Percentiles rank a stretch among this genome's conserved stretches.
Evolutionary conservation across 2,329 filamentous ascomycete genomes (phyloP).

Genomic region (Nigrospora sphaerica): DNA sequence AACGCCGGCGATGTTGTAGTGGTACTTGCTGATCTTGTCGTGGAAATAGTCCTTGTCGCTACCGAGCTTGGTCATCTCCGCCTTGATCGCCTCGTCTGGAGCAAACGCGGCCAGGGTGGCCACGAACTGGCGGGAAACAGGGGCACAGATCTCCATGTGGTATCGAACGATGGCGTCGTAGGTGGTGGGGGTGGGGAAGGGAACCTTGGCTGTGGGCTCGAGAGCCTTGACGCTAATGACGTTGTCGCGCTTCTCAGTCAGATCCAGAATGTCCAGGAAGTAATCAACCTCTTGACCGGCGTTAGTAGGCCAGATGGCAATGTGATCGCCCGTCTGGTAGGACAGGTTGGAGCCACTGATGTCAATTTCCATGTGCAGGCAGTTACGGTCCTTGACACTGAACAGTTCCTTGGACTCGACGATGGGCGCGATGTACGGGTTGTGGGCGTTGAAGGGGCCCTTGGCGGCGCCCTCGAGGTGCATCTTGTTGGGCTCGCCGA

Average conservation of each 20-base stretch:
- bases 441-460: conserved; percentile 92
- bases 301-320: conserved; percentile 96
- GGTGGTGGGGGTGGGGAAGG: conserved; percentile 93
- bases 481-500: conserved; percentile 94
- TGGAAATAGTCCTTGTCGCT: conserved; percentile 95
- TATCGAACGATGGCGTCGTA: conserved; percentile 91
- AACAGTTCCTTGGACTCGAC: conserved; percentile 88
- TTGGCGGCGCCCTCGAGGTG: conserved; percentile 80
- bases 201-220: conserved; percentile 93
- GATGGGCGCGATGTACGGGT: conserved; percentile 94
- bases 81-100: conserved; percentile 75
- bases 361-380: conserved; percentile 92
- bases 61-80: conserved; percentile 82
- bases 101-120: conserved; percentile 83
- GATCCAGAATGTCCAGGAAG: conserved; percentile 72
- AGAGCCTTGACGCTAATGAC: conserved; percentile 87
- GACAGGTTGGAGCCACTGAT: conserved; percentile 81
- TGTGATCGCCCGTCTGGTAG: conserved; percentile 96
- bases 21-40: conserved; percentile 70
- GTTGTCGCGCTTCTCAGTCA: conserved; percentile 67
- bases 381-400: conserved; percentile 83
- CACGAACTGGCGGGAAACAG: conserved; percentile 93
- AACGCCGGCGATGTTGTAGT: conserved; percentile 84
- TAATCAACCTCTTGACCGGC: conserved; percentile 86
- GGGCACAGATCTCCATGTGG: conserved; percentile 93